Percentiles rank a stretch among this genome's conserved stretches.
Evolutionary conservation across 192 early-diverging fungal genomes (phyloP).

Genomic region (Piromyces sp.): DNA sequence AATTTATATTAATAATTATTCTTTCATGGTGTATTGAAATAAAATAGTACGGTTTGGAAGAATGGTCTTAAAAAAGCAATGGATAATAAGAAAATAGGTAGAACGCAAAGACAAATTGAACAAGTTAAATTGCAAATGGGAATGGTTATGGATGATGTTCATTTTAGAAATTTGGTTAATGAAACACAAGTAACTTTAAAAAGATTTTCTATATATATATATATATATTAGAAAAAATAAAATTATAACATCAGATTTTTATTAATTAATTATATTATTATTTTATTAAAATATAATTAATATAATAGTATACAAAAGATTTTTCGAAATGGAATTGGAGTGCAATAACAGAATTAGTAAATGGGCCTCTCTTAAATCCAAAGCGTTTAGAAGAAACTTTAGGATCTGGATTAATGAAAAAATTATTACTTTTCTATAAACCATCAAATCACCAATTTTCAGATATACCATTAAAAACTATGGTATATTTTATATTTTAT

Average conservation of each 20-base stretch:
- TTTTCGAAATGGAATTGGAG: constrained; percentile 67
- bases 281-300: not conserved
- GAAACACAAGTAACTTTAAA: constrained; percentile 62
- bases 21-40: too few species aligned
- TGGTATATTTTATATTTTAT: not conserved
- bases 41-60: not conserved
- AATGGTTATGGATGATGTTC: constrained; percentile 49
- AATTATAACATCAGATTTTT: too few species aligned
- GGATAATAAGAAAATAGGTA: not conserved
- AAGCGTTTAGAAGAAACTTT: constrained; percentile 57
- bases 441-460: constrained; percentile 56
- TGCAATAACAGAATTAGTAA: constrained; percentile 49
- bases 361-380: constrained; percentile 56
- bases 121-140: constrained; percentile 35
- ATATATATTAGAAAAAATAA: too few species aligned
- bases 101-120: constrained; percentile 21
- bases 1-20: too few species aligned
- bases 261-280: not conserved
- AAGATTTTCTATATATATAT: too few species aligned
- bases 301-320: constrained; percentile 41
- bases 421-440: constrained; percentile 52
- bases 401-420: constrained; percentile 49
- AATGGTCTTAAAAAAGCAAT: not conserved
- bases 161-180: constrained; percentile 44
- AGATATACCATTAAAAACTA: constrained; percentile 25